These are phyloP conservation scores for Geotrichum carabidarum DNA, from an alignment of 1,139 yeast genomes.

Conservation along the genomic window DNA sequence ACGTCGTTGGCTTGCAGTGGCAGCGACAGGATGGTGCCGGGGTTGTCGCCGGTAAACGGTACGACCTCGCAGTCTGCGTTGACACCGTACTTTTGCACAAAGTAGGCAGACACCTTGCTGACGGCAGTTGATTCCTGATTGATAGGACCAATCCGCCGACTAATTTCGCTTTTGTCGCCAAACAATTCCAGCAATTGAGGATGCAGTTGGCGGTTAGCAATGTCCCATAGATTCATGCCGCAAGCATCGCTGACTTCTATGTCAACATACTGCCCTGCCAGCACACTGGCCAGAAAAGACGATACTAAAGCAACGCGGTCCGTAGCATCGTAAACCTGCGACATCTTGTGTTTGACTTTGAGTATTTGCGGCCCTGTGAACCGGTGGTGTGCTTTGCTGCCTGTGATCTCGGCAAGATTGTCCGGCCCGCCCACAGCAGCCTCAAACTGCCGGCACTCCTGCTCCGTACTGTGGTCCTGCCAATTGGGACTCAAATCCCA, in stretches of 20 bases:
- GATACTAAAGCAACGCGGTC: conserved; percentile 68
- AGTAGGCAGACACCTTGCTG: conserved; percentile 41
- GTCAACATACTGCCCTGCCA: conserved; percentile 58
- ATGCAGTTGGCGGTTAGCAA: conserved; percentile 49
- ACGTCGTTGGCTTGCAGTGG: conserved; percentile 75
- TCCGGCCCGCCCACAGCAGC: conserved; percentile 58
- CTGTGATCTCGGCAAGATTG: conserved; percentile 62
- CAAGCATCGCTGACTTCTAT: conserved; percentile 85
- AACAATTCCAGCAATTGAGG: conserved; percentile 45
- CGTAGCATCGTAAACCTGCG: conserved; percentile 54
- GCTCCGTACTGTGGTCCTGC: conserved; percentile 88
- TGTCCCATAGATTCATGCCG: conserved; percentile 84
- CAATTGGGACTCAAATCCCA: conserved; percentile 76
- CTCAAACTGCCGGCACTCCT: conserved; percentile 63
- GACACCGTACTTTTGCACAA: conserved; percentile 57
- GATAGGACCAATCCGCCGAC: conserved; percentile 23
- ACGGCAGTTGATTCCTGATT: conserved; percentile 41
- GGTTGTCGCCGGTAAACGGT: conserved; percentile 81
- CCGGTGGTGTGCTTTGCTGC: conserved; percentile 83
- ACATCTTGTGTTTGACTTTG: conserved; percentile 56
- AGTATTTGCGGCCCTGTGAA: conserved; percentile 89
- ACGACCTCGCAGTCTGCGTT: conserved; percentile 48
- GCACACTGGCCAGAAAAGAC: conserved; percentile 66
- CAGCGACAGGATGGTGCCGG: conserved; percentile 79
- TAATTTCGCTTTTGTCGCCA: conserved; percentile 30